Evolutionary conservation across 139 green algal genomes (phyloP), one percentile per base, ranked within the genome.

Genomic region (Nannochloris sp.): DNA sequence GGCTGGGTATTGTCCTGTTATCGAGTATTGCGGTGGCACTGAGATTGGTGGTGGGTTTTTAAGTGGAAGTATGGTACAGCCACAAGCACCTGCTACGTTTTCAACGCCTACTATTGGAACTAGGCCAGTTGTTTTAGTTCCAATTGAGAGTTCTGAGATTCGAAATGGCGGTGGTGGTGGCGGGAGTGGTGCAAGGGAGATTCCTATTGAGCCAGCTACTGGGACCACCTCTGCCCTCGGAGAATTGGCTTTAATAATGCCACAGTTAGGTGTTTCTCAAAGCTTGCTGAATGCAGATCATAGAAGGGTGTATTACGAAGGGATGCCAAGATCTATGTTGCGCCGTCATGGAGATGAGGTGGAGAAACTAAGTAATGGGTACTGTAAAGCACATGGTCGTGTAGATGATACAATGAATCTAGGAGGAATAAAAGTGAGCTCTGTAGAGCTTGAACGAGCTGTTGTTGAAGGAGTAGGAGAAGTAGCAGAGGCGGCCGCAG

Each of bases 331-430:
- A 6, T 25, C 45, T 30, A 6, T 65, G 1, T 77, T 97, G 68
- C 74, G 92, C 31, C 81, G 91, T 12, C 92, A 97, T 59, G 92
- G 92, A 1, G 92, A 98, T 57, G 87, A 90, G 74, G 19, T 97
- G 51, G 74, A 84, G 72, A 72, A 75, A 31, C 61, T 92, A 54
- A 60, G 77, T 1, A 87, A 87, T 30, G 71, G 64, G n/a, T 88
- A 77, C 62, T 90, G 83, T 51, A 48, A 37, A 0, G 87, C 90
- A 0, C 82, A 83, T n/a, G 92, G 92, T 0, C 73, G 91, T 6
- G 79, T 72, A 24, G 92, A 98, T 65, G 90, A 98, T 80, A 96
- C 92, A 2, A 98, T 98, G 92, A 98, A 98, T 81, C 80, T 98
- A n/a, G 92, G 91, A 15, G 90, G 84, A 31, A 92, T 94, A 74